Percentiles rank a stretch among this genome's conserved stretches.
phyloP scores from a whole-genome alignment of 306 rosid genomes.

The Quercus gilva region DNA sequence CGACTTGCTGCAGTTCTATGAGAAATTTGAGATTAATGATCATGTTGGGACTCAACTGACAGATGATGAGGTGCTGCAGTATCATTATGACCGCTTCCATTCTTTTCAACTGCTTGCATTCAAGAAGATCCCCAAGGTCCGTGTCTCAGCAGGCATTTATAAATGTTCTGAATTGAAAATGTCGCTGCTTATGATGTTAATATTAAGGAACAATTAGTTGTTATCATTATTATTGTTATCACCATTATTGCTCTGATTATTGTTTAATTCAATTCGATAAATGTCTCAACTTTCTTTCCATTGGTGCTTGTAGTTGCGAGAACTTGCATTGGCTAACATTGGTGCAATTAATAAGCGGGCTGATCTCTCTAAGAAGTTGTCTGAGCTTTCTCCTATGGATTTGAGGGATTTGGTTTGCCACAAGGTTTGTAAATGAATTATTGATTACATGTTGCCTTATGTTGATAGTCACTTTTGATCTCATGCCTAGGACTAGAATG shows the following conservation, averaged over 20 bases:
- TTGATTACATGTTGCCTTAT: background rate
- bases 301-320: conserved; percentile 64
- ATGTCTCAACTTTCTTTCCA: conserved; percentile 11
- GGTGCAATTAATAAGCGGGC: conserved; percentile 87
- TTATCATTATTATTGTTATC: too few relatives aligned
- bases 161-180: background rate
- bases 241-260: too few relatives aligned
- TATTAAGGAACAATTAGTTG: background rate
- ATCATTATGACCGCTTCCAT: conserved; percentile 79
- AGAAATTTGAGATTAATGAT: conserved; percentile 95
- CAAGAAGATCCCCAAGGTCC: conserved; percentile 80
- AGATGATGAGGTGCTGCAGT: conserved; percentile 91
- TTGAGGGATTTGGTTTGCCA: conserved; percentile 83
- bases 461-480: background rate
- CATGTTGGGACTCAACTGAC: conserved; percentile 85
- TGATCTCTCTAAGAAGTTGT: conserved; percentile 84
- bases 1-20: conserved; percentile 87
- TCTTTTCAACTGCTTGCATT: conserved; percentile 87
- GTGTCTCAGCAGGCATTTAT: conserved; percentile 25
- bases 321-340: conserved; percentile 76
- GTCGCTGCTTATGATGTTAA: background rate
- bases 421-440: conserved; percentile 55
- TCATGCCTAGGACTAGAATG: background rate
- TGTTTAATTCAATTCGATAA: background rate
- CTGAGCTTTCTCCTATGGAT: conserved; percentile 70